Conservation (phyloP, 345 rosid species). For the Rhizophora mangle region DNA sequence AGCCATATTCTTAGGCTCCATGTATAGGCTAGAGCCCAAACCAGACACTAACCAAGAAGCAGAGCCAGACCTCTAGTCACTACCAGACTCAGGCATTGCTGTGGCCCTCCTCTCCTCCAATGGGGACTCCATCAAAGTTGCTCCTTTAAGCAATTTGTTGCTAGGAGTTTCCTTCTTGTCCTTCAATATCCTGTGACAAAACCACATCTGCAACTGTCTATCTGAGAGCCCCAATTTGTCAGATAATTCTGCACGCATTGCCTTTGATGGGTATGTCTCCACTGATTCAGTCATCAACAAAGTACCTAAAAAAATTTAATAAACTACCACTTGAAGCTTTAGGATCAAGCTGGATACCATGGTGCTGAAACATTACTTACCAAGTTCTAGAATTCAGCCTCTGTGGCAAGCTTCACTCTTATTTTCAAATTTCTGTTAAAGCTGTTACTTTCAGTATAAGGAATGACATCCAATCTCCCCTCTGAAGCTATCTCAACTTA, state of each 20-base stretch:
- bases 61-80: conserved; percentile 60
- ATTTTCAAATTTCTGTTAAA: too few relatives aligned
- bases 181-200: conserved; percentile 90
- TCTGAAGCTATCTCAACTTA: too few relatives aligned
- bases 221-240: conserved; percentile 79
- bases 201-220: conserved; percentile 99
- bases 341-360: too few relatives aligned
- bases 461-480: too few relatives aligned
- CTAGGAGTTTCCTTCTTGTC: conserved; percentile 67
- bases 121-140: conserved; percentile 43
- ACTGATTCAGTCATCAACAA: conserved; percentile 39
- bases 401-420: too few relatives aligned
- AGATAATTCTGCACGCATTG: conserved; percentile 61
- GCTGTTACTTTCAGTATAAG: too few relatives aligned
- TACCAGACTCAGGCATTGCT: conserved; percentile 39
- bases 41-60: conserved; percentile 37
- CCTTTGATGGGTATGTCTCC: conserved; percentile 83
- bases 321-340: neutral
- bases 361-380: too few relatives aligned
- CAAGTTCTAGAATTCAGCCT: too few relatives aligned
- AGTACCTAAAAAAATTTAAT: conserved; percentile 11
- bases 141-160: conserved; percentile 46
- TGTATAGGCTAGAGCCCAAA: conserved; percentile 64
- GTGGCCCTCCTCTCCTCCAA: conserved; percentile 31
- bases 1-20: conserved; percentile 18